Conservation (phyloP, 2,329 filamentous ascomycete species). For the Tetracladium maxilliforme region DNA sequence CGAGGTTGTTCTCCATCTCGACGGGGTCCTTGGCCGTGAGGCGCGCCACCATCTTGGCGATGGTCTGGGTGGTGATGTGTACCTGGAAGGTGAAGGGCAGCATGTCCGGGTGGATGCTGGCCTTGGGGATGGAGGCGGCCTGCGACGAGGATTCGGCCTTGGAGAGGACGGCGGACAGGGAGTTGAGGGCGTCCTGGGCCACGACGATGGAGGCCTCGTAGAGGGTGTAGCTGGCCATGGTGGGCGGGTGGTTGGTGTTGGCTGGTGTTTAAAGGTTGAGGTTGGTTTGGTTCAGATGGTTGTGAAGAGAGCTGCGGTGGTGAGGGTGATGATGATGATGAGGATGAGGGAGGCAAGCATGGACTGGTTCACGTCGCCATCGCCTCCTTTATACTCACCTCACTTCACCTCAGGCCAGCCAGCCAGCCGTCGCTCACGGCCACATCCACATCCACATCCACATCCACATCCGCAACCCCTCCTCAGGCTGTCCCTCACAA, state of each 20-base stretch:
- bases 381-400: too few species aligned
- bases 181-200: constrained; percentile 9
- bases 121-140: constrained; percentile 5
- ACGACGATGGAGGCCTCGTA: constrained; percentile 14
- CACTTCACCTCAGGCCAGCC: too few species aligned
- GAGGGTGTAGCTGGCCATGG: constrained; percentile 9
- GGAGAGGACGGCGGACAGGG: constrained; percentile 13
- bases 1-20: constrained; percentile 6
- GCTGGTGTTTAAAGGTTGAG: too few species aligned
- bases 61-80: constrained; percentile 11
- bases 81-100: constrained; percentile 11
- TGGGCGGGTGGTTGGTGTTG: constrained; percentile 26
- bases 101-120: constrained; percentile 10
- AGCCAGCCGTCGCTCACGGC: too few species aligned
- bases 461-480: too few species aligned
- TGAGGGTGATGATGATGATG: too few species aligned
- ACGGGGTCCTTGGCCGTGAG: constrained; percentile 11
- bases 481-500: too few species aligned
- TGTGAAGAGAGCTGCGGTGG: too few species aligned
- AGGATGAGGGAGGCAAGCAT: too few species aligned
- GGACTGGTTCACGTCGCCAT: too few species aligned
- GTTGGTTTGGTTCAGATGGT: too few species aligned
- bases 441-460: too few species aligned
- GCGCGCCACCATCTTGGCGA: constrained; percentile 10
- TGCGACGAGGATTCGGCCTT: constrained; percentile 9